Evolutionary conservation across 495 filamentous ascomycete genomes (phyloP).

Genomic region (Apiosordaria backusii): DNA sequence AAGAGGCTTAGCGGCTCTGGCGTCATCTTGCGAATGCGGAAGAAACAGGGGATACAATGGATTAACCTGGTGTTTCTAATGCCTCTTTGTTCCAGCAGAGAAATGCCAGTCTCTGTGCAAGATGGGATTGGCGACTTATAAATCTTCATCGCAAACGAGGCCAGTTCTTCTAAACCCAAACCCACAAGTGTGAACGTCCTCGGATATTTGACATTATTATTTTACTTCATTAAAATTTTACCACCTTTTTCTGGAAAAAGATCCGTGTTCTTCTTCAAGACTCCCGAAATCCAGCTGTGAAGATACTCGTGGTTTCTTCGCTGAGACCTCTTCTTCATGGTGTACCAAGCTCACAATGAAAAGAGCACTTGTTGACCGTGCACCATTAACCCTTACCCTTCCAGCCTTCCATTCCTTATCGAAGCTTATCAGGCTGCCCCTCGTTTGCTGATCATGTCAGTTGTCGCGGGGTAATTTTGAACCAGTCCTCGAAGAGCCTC

Average conservation of each 20-base stretch:
- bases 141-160: no score
- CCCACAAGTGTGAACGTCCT: no score
- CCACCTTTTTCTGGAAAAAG: no score
- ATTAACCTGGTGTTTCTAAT: not conserved
- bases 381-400: not conserved
- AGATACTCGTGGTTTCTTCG: no score
- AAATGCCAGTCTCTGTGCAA: no score
- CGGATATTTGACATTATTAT: no score
- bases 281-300: no score
- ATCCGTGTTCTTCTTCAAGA: no score
- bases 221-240: no score
- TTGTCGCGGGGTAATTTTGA: not conserved
- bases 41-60: not conserved
- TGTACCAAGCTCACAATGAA: not conserved
- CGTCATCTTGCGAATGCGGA: conserved; percentile 4
- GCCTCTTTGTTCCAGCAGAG: not conserved
- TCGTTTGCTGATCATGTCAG: not conserved
- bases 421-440: not conserved
- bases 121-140: no score
- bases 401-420: not conserved
- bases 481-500: not conserved
- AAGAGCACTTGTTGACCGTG: not conserved
- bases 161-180: no score
- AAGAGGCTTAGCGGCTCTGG: conserved; percentile 6
- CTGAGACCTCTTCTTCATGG: not conserved